Base-by-base conservation (phyloP, 225 moss, liverwort and hornwort species). In the Takakia lepidozioides region DNA sequence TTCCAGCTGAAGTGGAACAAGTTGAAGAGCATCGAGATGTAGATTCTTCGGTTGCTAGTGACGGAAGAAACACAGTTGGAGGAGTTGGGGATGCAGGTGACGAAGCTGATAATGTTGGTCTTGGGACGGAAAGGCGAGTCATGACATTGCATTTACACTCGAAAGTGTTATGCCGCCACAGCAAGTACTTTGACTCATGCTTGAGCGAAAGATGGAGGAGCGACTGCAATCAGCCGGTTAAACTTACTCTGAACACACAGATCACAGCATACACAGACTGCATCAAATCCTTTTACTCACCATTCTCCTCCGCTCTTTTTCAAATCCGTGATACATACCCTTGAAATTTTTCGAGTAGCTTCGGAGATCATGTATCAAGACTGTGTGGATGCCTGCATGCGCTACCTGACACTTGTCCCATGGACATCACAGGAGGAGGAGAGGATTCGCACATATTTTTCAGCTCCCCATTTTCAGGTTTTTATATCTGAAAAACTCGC, bases 351-450 rank as follows among this genome's bases (percentile, higher is more conserved):
- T 55, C 73, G 8, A 25, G 73, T 73, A 34, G 67, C 73, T 32
- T 62, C 73, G 19, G 62, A 73, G 46, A 67, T 73, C 59, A 62
- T 73, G 32, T 73, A 49, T 32, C 73, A 73, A 42, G 67, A 67
- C 15, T 73, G 67, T 56, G 67, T 73, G 49, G 73, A 73, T 53
- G 62, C 67, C 38, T 73, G 67, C 63, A 73, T 73, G 73, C 73
- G 73, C 30, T 73, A 73, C 59, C 58, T 73, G 55, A 63, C 73
- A 62, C 62, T 73, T 58, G 67, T 73, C 62, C 67, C 73, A 51
- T 73, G 67, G 73, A 73, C 43, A 45, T 62, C 55, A 38, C 48
- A 34, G 29, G 67, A 73, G 41, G 46, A 67, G 24, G 58, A 62
- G 9, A 49, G 48, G 20, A 73, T 67, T 49, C 58, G 67, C 49